Conservation (phyloP, 345 rosid genomes). For the Zanthoxylum bungeanum region DNA sequence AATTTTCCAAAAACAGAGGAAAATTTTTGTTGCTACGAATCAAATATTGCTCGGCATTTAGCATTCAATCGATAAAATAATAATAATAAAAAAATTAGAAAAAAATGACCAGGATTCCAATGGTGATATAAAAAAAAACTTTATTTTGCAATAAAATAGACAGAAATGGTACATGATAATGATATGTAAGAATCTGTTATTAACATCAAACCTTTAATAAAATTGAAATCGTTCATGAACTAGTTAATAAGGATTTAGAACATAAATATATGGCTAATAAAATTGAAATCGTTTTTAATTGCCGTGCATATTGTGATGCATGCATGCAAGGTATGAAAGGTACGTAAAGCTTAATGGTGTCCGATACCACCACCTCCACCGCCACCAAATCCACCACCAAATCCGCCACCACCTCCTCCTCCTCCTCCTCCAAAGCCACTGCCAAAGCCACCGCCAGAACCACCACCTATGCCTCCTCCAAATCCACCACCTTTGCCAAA, state of each 20-base stretch:
- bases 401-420: constrained; percentile 12
- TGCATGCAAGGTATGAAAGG: constrained; percentile 33
- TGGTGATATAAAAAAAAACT: not conserved
- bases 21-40: too few relatives aligned
- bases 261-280: not conserved
- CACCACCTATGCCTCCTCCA: constrained; percentile 7
- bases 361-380: constrained; percentile 7
- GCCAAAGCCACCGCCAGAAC: constrained; percentile 14
- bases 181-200: not conserved
- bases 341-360: not conserved
- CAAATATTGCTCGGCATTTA: not conserved
- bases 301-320: not conserved
- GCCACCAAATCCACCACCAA: not conserved
- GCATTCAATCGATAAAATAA: not conserved
- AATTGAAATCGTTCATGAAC: not conserved
- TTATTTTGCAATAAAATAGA: not conserved
- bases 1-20: not conserved
- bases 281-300: not conserved
- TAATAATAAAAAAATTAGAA: too few relatives aligned
- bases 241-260: not conserved
- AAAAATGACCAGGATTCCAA: not conserved
- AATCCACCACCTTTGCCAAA: constrained; percentile 22
- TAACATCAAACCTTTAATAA: not conserved
- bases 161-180: not conserved
- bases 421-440: constrained; percentile 5